Conservation (phyloP, 2,329 filamentous ascomycete species). For the Pyricularia pennisetigena region DNA sequence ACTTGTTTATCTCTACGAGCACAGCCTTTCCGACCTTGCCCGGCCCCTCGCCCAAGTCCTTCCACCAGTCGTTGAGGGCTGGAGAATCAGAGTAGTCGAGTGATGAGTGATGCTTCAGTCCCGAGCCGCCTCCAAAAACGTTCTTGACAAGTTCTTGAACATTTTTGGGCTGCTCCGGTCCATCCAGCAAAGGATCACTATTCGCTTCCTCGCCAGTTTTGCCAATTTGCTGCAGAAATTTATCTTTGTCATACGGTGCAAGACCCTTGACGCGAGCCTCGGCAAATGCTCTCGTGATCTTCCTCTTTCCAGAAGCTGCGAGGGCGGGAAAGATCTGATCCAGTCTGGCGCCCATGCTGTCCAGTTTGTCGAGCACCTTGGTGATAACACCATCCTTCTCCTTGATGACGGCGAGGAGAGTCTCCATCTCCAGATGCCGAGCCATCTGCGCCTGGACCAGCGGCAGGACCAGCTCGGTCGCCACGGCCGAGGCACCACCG, state of each 20-base stretch:
- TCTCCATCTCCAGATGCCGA: constrained; percentile 27
- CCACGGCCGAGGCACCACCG: constrained; percentile 28
- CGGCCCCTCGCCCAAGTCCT: constrained; percentile 20
- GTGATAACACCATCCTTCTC: constrained; percentile 43
- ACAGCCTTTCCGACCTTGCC: constrained; percentile 5
- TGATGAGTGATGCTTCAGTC: constrained; percentile 19
- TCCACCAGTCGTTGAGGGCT: constrained; percentile 40
- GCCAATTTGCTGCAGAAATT: constrained; percentile 23
- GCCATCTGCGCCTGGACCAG: constrained; percentile 36
- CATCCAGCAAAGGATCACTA: neutral
- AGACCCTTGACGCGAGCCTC: constrained; percentile 41
- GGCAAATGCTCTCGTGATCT: constrained; percentile 30
- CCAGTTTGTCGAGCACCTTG: constrained; percentile 44
- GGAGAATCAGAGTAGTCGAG: constrained; percentile 21
- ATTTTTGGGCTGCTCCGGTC: constrained; percentile 16
- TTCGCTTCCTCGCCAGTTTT: neutral
- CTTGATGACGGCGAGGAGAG: constrained; percentile 30
- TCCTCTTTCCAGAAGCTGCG: constrained; percentile 28
- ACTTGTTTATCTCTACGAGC: constrained; percentile 7
- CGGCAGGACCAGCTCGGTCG: constrained; percentile 40
- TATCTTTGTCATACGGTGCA: constrained; percentile 31
- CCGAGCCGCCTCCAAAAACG: constrained; percentile 27
- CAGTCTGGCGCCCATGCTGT: constrained; percentile 37
- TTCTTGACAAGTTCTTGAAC: constrained; percentile 25
- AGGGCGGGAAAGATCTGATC: constrained; percentile 44